Evolutionary conservation across 805 yeast species (phyloP), one percentile per base, ranked within the genome.

Genomic region (Kazachstania psychrophila): DNA sequence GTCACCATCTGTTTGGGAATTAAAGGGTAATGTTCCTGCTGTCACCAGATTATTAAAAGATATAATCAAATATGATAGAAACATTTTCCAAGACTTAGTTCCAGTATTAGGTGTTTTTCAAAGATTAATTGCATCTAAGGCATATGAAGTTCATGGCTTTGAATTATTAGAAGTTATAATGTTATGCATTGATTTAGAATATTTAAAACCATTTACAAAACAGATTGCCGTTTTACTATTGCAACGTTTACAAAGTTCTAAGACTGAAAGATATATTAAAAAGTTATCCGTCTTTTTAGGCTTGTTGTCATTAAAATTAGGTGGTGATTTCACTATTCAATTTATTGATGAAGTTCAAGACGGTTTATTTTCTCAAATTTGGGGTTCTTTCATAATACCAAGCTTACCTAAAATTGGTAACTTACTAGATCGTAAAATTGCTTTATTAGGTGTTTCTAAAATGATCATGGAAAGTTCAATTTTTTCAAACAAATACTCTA

Each of bases 31-130:
- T 48, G 77, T 89, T 24, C 98, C 98, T 2, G 96, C 96, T 2
- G 75, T 89, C 15, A 79, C 94, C 0, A 73, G 96, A 48, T 65
- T 92, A 35, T 64, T 92, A 27, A 71, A 76, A 38, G 77, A 85
- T 6, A 77, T 89, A 15, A 61, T 77, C n/a, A 51, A 57, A 20
- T 56, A 56, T 13, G 68, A 68, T 28, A 47, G 51, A 8, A 36
- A 47, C 2, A 48, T 60, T 2, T 68, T 62, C 32, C 48, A 52
- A n/a, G 71, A 68, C 33, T 56, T 86, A 28, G 73, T 82, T 24
- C 95, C 96, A 3, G 72, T 92, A 22, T 65, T 92, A 28, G 99
- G 99, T 27, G 95, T 92, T n/a, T 94, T 85, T 68, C 98, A 94
- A 63, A 86, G 88, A 57, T 66, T 92, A 46, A 75, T 92, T 35